Evolutionary conservation across 169 alveolate genomes (phyloP), one percentile per base, ranked within the genome.

Genomic region (Plasmodium berghei): DNA sequence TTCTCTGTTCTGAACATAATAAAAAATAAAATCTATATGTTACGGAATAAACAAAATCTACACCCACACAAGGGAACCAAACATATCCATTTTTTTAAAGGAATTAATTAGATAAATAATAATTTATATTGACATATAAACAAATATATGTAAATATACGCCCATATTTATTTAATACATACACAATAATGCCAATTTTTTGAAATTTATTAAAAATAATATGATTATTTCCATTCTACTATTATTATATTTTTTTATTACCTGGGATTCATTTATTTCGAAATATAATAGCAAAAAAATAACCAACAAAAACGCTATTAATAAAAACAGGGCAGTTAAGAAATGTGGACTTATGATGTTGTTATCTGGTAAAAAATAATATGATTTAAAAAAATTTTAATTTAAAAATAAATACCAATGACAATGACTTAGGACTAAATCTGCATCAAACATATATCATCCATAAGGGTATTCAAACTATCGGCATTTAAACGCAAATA

Each of bases 231-330:
- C 5, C 40, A 28, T 28, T 1, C 5, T 28, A 28, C 5, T 28
- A 28, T 28, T 3, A 28, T 28, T 28, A 28, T n/a, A 42, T 14
- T 22, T 20, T 58, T 14, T 10, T 56, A 56, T 40, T 64, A 77
- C 89, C 20, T 77, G 89, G 10, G 89, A 67, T 26, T 77, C 59
- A 9, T 77, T 48, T 26, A 64, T 77, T 56, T 77, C 89, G 45
- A 46, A 45, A 16, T 77, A 77, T 8, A 63, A 26, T 22, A 77
- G 22, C 22, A 62, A 45, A 70, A 77, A 77, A 10, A 77, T 18
- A 6, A 77, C 26, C 1, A 77, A 58, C 46, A 77, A 34, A 12
- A 66, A 24, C 8, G 64, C 26, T 77, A 77, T 24, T 48, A 77
- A 62, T 0, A 77, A 2, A 69, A 77, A 63, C 46, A 77, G 18